Base-by-base conservation (phyloP, 2,329 filamentous ascomycete genomes). In the Stachybotrys elegans region DNA sequence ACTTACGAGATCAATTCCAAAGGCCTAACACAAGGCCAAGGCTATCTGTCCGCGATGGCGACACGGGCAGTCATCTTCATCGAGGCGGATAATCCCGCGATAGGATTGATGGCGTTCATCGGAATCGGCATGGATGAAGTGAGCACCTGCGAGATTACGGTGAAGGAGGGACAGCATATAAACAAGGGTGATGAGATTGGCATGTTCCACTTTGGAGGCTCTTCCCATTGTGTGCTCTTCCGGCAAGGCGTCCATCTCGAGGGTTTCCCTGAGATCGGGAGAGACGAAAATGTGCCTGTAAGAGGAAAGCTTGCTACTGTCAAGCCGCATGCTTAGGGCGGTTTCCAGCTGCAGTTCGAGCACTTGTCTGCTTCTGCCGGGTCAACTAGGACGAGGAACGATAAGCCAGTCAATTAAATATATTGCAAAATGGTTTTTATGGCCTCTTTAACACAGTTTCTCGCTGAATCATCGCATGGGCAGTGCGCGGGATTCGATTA, bases 191-290 rank as follows among this genome's bases (percentile, higher is more conserved):
- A 88, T 5, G 68, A 88, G 66, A 70, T 82, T 31, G 86, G 86
- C 34, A 88, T 88, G 84, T 90, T 90, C 63, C 86, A 90, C 57
- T 89, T 84, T 58, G 86, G 86, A n/a, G 86, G 86, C 0, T 83
- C 77, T 6, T 81, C 79, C 2, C 80, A 87, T 57, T 86, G 82
- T 53, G 57, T 89, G 52, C 56, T 90, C 3, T 88, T 89, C 65
- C 64, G 77, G 21, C 71, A 75, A 49, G 73, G 68, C 0, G 76
- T 83, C 23, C 66, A 70, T 43, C 47, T 80, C 0, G 58, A 66
- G 2, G 68, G 58, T 0, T 62, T 71, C 27, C 69, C 68, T 0
- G 49, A 59, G 43, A 47, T 66, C 0, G 62, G 62, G 0, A 58
- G 57, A 43, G 51, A 62, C 47, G 57, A 59, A 37, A 72, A 72